A percentile compares a stretch with the other conserved stretches of the same genome.
Evolutionary conservation across 306 rosid genomes (phyloP).

Genomic region (Oxytropis ochrocephala): DNA sequence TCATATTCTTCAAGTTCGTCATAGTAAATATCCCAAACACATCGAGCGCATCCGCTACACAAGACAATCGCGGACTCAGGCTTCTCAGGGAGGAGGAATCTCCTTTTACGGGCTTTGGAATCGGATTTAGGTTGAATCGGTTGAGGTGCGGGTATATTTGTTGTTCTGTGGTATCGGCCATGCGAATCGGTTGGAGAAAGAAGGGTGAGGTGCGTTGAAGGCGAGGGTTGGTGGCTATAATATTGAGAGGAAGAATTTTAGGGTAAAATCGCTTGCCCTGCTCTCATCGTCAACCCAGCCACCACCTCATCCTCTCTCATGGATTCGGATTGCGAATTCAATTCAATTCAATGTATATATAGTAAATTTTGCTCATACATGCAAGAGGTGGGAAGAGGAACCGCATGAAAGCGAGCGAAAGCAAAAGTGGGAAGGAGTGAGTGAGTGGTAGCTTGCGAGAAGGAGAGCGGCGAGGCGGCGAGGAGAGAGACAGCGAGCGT

Average conservation of each 20-base stretch:
- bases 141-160: slow-evolving; percentile 11
- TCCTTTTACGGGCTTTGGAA: not conserved
- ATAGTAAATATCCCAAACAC: slow-evolving; percentile 87
- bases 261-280: slow-evolving; percentile 8
- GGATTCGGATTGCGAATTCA: not conserved
- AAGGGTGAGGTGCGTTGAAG: slow-evolving; percentile 13
- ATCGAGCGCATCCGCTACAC: slow-evolving; percentile 90
- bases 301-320: not conserved
- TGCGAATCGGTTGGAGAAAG: slow-evolving; percentile 15
- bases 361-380: no score
- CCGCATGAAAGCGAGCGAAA: no score
- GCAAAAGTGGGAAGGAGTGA: no score
- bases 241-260: slow-evolving; percentile 14
- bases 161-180: slow-evolving; percentile 16
- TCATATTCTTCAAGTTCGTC: slow-evolving; percentile 77
- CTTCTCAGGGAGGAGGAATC: slow-evolving; percentile 67
- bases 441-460: no score
- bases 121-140: slow-evolving; percentile 25
- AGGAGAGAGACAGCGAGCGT: no score
- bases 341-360: no score
- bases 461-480: no score
- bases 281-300: slow-evolving; percentile 22
- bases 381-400: no score
- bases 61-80: slow-evolving; percentile 83
- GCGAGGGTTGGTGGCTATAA: not conserved